Conservation (phyloP, 2,329 filamentous ascomycete genomes). For the Leptographium flavum region DNA sequence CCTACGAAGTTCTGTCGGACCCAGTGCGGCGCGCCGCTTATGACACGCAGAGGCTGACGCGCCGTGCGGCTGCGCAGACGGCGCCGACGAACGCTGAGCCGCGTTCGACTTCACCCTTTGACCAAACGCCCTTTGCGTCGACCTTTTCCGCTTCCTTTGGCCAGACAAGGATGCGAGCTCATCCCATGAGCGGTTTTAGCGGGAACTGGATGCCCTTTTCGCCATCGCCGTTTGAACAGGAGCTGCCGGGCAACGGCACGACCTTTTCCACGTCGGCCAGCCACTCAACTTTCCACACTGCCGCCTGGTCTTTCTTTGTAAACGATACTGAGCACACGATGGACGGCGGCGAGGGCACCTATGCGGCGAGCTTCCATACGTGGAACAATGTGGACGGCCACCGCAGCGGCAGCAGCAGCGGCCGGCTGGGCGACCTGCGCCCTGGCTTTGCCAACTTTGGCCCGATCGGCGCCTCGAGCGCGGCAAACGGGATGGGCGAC, state of each 20-base stretch:
- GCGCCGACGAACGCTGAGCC: slow-evolving; percentile 37
- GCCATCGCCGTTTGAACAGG: too few relatives aligned
- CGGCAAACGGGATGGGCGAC: too few relatives aligned
- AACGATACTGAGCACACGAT: slow-evolving; percentile 26
- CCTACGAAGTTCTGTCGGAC: slow-evolving; percentile 94
- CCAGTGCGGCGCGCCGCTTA: slow-evolving; percentile 93
- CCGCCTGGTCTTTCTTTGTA: slow-evolving; percentile 38
- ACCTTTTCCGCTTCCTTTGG: too few relatives aligned
- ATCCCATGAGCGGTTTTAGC: too few relatives aligned
- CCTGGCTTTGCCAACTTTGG: neutral
- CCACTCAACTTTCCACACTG: too few relatives aligned
- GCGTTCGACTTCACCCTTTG: neutral
- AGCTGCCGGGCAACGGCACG: too few relatives aligned
- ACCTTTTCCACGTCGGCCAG: too few relatives aligned
- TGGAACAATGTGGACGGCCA: slow-evolving; percentile 8
- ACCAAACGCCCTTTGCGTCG: too few relatives aligned
- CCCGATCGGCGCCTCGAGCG: neutral
- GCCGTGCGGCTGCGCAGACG: slow-evolving; percentile 38
- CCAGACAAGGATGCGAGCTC: too few relatives aligned
- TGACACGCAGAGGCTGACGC: slow-evolving; percentile 87
- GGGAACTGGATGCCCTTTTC: too few relatives aligned
- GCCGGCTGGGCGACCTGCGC: neutral
- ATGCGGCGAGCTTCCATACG: slow-evolving; percentile 3
- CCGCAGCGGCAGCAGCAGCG: slow-evolving; percentile 1
- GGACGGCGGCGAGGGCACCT: neutral